Evolutionary conservation across 1,284 basidiomycete species (phyloP).

Genomic region (Papiliotrema nemorosa): DNA sequence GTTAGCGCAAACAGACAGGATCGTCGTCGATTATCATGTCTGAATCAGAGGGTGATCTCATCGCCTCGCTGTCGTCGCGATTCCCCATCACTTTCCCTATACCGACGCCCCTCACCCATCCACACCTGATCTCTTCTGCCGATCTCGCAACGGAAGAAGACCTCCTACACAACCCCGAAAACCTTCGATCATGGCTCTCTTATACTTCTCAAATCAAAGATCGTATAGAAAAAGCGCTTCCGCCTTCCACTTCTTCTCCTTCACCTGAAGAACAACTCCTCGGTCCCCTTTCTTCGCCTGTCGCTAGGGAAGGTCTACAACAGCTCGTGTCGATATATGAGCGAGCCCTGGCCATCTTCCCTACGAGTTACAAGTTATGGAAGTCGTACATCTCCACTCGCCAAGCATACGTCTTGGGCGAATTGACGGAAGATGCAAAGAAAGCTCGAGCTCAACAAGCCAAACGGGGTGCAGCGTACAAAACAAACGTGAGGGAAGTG

Average conservation of each 20-base stretch:
- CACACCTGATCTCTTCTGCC: conserved; percentile 67
- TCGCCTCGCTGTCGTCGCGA: conserved; percentile 39
- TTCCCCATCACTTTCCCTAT: conserved; percentile 83
- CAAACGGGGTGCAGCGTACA: conserved; percentile 69
- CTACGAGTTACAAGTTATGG: conserved; percentile 91
- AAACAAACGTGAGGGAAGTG: conserved; percentile 84
- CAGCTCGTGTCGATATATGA: conserved; percentile 89
- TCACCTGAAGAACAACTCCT: conserved; percentile 44
- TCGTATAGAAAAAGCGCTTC: conserved; percentile 59
- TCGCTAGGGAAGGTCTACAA: conserved; percentile 71
- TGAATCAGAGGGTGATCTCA: no score
- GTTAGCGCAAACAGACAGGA: no score
- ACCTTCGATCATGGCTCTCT: conserved; percentile 86
- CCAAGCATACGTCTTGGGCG: conserved; percentile 82
- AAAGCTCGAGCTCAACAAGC: conserved; percentile 55
- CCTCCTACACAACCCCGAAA: conserved; percentile 85
- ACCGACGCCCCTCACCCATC: conserved; percentile 74
- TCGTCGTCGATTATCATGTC: no score
- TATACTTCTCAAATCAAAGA: conserved; percentile 78
- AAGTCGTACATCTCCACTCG: conserved; percentile 83
- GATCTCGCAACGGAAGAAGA: conserved; percentile 92
- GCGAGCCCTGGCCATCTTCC: conserved; percentile 81
- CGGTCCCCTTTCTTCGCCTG: conserved; percentile 62
- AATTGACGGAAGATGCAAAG: conserved; percentile 45
- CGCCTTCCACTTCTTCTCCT: conserved; percentile 22